Base-by-base conservation (phyloP, 257 asterid species). In the Vinca minor region DNA sequence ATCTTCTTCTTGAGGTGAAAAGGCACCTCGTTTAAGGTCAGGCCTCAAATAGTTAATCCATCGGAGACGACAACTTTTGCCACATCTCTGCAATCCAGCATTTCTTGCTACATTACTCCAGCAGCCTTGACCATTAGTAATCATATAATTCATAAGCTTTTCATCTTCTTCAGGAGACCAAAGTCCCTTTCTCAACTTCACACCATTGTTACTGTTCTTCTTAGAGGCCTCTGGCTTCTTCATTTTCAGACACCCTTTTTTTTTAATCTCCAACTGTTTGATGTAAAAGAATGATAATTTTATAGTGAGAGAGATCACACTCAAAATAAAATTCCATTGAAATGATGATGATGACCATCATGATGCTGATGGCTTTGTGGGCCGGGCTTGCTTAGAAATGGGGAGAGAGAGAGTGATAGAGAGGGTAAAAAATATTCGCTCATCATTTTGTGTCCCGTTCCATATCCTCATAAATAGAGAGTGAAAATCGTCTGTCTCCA, bases 341-440 rank as follows among this genome's bases (percentile, higher is more conserved):
- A 78, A 82, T 81, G 81, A 79, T 81, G 76, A 65, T 65, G n/a
- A n/a, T n/a, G n/a, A n/a, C n/a, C 61, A 79, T 73, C 47, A 79
- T 81, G 82, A 71, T 69, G 65, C 64, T 67, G 80, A 76, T 81
- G 78, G 75, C 48, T 71, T 42, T 76, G 87, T 82, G 91, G 87
- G 84, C n/a, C n/a, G n/a, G n/a, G 86, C 69, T 82, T 75, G 91
- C 91, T 82, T 84, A 80, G 79, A 82, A 82, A 76, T 56, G 73
- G 69, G 71, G 31, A 1, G 49, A 61, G 34, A 31, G 71, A 62
- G 76, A 23, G 70, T 21, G 53, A 35, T 66, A 34, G 64, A 39
- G 48, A 42, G 10, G 53, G 62, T n/a, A n/a, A n/a, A n/a, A n/a
- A n/a, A n/a, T n/a, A n/a, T n/a, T n/a, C n/a, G n/a, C n/a, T n/a